A percentile compares a stretch with the other conserved stretches of the same genome.
Conservation (phyloP, 257 asterid genomes). For the Nicotiana otophora region DNA sequence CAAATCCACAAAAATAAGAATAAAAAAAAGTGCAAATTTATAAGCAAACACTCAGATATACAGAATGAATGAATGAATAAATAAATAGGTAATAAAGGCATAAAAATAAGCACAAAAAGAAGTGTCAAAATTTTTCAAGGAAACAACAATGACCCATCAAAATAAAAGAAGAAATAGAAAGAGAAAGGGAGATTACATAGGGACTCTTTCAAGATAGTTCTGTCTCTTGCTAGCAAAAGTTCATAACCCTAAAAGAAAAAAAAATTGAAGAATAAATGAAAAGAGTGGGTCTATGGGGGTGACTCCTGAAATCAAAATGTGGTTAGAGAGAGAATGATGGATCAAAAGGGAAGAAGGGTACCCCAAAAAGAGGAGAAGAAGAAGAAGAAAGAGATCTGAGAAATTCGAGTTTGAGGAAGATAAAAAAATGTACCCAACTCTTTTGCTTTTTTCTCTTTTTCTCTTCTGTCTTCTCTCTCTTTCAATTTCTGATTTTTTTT, state of each 20-base stretch:
- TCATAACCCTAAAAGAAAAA: no score
- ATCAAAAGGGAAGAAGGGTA: background rate
- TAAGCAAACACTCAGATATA: no score
- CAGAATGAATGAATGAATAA: no score
- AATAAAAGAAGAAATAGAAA: background rate
- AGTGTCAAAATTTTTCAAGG: background rate
- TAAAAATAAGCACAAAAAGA: background rate
- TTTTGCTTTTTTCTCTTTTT: background rate
- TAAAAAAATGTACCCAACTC: background rate
- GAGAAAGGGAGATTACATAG: background rate
- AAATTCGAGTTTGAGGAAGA: conserved; percentile 6
- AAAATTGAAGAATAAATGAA: background rate
- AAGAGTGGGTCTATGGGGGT: background rate
- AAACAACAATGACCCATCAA: background rate
- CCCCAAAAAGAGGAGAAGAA: background rate
- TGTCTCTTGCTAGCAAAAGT: background rate
- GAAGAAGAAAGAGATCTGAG: conserved; percentile 4
- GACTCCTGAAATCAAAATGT: background rate
- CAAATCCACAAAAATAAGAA: background rate
- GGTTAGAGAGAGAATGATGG: background rate
- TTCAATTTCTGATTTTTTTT: background rate
- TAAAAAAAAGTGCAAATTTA: background rate
- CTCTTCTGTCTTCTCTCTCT: background rate
- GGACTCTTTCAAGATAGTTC: background rate
- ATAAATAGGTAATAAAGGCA: background rate